These are phyloP conservation scores for Penicillium mononematosum DNA, from an alignment of 495 filamentous ascomycete species.

Conservation along the genomic window DNA sequence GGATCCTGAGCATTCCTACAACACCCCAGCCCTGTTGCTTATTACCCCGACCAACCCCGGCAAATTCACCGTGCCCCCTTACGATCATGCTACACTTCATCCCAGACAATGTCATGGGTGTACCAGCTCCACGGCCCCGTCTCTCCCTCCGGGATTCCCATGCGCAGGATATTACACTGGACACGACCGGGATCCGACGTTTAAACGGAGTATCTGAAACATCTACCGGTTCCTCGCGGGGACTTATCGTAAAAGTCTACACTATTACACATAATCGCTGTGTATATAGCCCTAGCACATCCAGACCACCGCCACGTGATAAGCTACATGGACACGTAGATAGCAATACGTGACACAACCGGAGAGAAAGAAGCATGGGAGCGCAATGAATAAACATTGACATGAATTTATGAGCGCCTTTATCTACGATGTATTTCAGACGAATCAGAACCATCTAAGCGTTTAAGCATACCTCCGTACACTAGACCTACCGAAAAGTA, in stretches of 20 bases:
- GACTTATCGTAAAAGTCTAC: not conserved
- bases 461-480: not conserved
- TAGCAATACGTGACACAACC: not conserved
- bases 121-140: not conserved
- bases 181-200: not conserved
- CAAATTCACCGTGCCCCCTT: not conserved
- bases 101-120: not conserved
- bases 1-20: not conserved
- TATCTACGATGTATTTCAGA: not conserved
- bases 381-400: not conserved
- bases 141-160: not conserved
- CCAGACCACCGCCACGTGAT: not conserved
- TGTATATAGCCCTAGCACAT: not conserved
- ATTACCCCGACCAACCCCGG: not conserved
- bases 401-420: not conserved
- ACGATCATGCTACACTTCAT: not conserved
- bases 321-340: not conserved
- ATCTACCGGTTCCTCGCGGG: too few relatives aligned
- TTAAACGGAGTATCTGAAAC: not conserved
- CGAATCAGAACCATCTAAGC: not conserved
- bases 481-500: not conserved
- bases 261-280: not conserved
- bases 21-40: not conserved
- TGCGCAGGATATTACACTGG: not conserved
- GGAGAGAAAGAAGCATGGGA: not conserved